Base-by-base conservation (phyloP, 192 early-diverging fungal species). In the Cetraspora pellucida region DNA sequence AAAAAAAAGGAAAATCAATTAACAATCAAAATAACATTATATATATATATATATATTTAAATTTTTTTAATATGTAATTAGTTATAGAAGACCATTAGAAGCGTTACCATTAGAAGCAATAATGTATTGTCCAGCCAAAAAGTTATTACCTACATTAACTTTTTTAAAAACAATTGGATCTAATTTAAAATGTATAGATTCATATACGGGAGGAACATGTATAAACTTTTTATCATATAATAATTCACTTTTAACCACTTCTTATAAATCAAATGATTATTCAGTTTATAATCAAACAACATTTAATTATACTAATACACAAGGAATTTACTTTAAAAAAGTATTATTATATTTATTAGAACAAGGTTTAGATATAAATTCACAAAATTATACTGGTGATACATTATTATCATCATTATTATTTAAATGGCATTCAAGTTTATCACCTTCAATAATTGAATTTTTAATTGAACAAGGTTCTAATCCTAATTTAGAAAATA, bases 61-160 rank as follows among this genome's bases (percentile, higher is more conserved):
- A 30, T 5, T 37, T 63, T 2, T 14, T 63, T 16, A 16, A 63
- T 16, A 3, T 30, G 30, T 30, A 0, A 63, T 17, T 65, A 65
- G 63, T 44, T 65, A 65, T 65, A 31, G 63, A 28, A 65, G 37
- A 37, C 63, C 63, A 44, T 44, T 65, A 43, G 63, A 65, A 65
- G 17, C 63, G 11, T 65, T 65, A 10, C n/a, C 43, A n/a, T n/a
- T 65, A 65, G 63, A 65, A 28, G 37, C 37, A 10, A n/a, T 30
- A 65, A 28, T 44, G 37, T 45, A 44, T 21, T 65, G 63, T 65
- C n/a, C 63, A 44, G 63, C 19, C 1, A 14, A 65, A n/a, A 65
- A 21, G 0, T n/a, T 65, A n/a, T n/a, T 65, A 10, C 2, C 28
- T n/a, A 65, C 63, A 21, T 45, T 44, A 43, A 65, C 31, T 2